Evolutionary conservation across 2,329 filamentous ascomycete species (phyloP).

Genomic region (Beauveria sp.): DNA sequence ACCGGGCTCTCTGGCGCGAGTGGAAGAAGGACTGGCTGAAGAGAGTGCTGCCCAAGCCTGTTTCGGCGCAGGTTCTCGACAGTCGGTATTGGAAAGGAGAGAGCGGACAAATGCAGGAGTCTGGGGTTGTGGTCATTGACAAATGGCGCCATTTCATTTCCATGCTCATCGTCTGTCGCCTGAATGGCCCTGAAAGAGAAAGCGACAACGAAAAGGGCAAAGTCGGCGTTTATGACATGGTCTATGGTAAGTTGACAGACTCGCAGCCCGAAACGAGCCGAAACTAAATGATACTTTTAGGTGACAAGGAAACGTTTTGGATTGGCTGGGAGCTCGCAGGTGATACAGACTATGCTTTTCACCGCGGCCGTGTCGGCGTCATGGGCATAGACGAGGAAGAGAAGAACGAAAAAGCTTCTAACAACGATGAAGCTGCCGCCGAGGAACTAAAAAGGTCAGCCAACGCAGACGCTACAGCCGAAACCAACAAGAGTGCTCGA

Average conservation of each 20-base stretch:
- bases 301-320: constrained; percentile 6
- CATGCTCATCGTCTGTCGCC: constrained; percentile 3
- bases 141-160: constrained; percentile 6
- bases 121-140: constrained; percentile 1
- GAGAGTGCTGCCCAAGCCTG: not conserved
- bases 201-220: not conserved
- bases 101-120: constrained; percentile 3
- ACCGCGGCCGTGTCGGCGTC: not conserved
- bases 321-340: constrained; percentile 4
- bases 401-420: not conserved
- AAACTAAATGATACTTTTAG: not conserved
- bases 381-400: not conserved
- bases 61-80: not conserved
- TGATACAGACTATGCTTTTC: constrained; percentile 2
- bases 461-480: not conserved
- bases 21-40: constrained; percentile 5
- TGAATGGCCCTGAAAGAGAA: constrained; percentile 6
- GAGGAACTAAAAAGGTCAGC: not conserved
- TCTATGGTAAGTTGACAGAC: not conserved
- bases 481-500: not conserved
- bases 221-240: constrained; percentile 3
- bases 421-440: not conserved
- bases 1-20: not conserved
- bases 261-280: no score
- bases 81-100: constrained; percentile 2